These are phyloP conservation scores for Fusarium sp. DNA, from an alignment of 2,329 filamentous ascomycete species.

Conservation along the genomic window DNA sequence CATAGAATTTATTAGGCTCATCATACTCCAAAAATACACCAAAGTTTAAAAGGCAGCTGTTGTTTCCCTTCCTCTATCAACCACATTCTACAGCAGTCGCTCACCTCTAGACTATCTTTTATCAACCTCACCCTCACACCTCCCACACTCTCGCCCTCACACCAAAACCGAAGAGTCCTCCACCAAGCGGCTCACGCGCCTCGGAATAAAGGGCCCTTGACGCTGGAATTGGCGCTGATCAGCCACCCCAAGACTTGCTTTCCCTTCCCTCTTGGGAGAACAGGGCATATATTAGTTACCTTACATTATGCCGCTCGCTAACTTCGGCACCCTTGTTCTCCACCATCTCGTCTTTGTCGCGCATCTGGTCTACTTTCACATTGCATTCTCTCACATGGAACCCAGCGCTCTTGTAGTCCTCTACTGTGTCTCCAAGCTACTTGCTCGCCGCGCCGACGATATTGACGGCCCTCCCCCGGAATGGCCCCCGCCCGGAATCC, in stretches of 20 bases:
- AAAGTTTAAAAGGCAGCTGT: background rate
- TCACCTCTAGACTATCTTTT: slow-evolving; percentile 1
- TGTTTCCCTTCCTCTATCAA: background rate
- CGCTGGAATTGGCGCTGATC: slow-evolving; percentile 20
- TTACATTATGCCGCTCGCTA: slow-evolving; percentile 62
- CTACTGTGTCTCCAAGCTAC: slow-evolving; percentile 63
- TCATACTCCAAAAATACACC: background rate
- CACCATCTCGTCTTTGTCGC: slow-evolving; percentile 67
- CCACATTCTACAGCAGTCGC: background rate
- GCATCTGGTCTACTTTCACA: slow-evolving; percentile 66
- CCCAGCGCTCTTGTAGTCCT: slow-evolving; percentile 61
- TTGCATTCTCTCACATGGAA: slow-evolving; percentile 64
- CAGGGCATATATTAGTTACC: slow-evolving; percentile 10
- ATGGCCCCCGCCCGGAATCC: slow-evolving; percentile 53
- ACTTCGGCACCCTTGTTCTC: slow-evolving; percentile 65
- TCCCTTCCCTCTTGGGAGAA: background rate
- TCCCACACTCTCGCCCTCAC: slow-evolving; percentile 1
- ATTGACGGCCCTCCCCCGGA: slow-evolving; percentile 56
- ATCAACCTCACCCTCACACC: slow-evolving; percentile 19
- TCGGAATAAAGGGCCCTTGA: slow-evolving; percentile 11
- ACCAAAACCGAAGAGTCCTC: slow-evolving; percentile 19
- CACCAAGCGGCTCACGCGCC: slow-evolving; percentile 36
- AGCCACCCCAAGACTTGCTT: slow-evolving; percentile 12
- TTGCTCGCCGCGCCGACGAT: slow-evolving; percentile 62
- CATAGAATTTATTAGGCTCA: background rate